A percentile compares a stretch with the other conserved stretches of the same genome.
Evolutionary conservation across 306 rosid species (phyloP).

Genomic region (Pyrus betulifolia): DNA sequence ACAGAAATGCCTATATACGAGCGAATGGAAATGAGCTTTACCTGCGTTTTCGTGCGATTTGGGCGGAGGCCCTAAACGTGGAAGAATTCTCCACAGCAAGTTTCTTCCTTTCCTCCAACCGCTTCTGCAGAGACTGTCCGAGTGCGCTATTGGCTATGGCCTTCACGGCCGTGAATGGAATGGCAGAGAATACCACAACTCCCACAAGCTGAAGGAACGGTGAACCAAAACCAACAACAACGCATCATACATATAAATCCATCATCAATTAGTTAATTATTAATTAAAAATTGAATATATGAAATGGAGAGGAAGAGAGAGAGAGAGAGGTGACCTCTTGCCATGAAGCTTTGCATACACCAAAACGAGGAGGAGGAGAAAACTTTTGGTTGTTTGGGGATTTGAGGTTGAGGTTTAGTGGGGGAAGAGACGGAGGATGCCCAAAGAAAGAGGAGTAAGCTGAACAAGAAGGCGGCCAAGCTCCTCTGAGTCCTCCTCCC

Average conservation of each 20-base stretch:
- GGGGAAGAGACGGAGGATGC: constrained; percentile 7
- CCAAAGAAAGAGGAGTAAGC: constrained; percentile 12
- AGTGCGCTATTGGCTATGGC: constrained; percentile 84
- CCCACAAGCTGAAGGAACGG: constrained; percentile 59
- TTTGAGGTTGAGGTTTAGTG: not conserved
- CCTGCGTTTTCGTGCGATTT: constrained; percentile 65
- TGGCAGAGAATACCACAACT: constrained; percentile 73
- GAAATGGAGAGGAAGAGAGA: not conserved
- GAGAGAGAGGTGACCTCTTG: constrained; percentile 53
- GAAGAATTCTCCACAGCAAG: constrained; percentile 41
- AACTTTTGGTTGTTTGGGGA: constrained; percentile 4
- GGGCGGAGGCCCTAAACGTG: constrained; percentile 42
- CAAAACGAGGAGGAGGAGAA: not conserved
- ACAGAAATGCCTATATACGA: no score
- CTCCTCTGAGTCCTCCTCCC: no score
- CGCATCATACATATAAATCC: no score
- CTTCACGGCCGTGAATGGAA: constrained; percentile 88
- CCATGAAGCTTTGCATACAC: constrained; percentile 64
- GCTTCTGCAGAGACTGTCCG: constrained; percentile 73
- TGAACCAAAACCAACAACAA: no score
- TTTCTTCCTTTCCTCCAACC: constrained; percentile 50
- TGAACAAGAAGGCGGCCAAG: no score
- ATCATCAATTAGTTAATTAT: no score
- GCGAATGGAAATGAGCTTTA: constrained; percentile 17
- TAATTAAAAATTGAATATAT: not conserved